Evolutionary conservation across 2,329 filamentous ascomycete species (phyloP).

Genomic region (Fusarium irregulare): DNA sequence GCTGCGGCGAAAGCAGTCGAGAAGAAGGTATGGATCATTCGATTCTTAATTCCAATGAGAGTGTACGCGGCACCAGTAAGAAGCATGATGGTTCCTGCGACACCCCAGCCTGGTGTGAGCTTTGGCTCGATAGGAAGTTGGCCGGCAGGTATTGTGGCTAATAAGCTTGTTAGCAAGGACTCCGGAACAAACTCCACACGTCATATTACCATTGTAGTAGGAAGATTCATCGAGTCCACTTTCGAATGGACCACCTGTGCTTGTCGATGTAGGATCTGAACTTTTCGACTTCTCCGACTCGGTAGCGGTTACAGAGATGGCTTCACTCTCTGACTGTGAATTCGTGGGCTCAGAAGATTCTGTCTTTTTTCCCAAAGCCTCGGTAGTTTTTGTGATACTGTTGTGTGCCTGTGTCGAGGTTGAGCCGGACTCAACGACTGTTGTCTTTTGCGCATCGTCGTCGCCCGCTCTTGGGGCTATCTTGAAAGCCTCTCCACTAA

Average conservation of each 20-base stretch:
- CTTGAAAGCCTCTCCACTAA: constrained; percentile 49
- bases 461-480: constrained; percentile 52
- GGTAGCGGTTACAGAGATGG: constrained; percentile 25
- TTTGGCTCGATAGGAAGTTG: constrained; percentile 77
- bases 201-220: constrained; percentile 51
- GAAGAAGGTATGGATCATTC: constrained; percentile 82
- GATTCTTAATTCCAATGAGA: constrained; percentile 85
- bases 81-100: constrained; percentile 82
- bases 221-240: constrained; percentile 46
- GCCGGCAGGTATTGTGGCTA: constrained; percentile 61
- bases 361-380: constrained; percentile 24
- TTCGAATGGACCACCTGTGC: constrained; percentile 31
- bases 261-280: constrained; percentile 32
- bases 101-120: constrained; percentile 83
- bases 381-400: constrained; percentile 25
- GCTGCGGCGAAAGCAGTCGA: constrained; percentile 79
- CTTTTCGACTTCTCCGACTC: constrained; percentile 26
- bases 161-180: constrained; percentile 5
- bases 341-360: constrained; percentile 11
- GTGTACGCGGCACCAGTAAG: constrained; percentile 76
- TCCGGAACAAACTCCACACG: not conserved
- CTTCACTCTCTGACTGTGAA: constrained; percentile 17
- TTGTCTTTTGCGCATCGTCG: constrained; percentile 16
- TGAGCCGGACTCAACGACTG: constrained; percentile 24
- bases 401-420: constrained; percentile 22